Base-by-base conservation (phyloP, 176 grass and related monocot species). In the Musa troglodytarum region DNA sequence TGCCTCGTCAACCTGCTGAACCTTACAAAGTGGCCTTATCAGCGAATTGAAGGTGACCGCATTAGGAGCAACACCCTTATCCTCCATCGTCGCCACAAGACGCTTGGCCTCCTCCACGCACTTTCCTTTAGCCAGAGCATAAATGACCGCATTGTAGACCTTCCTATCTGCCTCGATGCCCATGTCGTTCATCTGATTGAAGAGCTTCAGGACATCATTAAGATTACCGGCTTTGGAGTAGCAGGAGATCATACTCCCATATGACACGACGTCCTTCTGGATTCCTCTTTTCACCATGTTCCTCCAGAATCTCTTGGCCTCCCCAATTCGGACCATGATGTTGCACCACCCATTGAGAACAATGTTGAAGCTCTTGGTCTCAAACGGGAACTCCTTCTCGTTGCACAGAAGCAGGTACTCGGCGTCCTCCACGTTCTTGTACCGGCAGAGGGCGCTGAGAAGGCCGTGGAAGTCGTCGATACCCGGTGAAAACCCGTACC, bases 341-440 rank as follows among this genome's bases (percentile, higher is more conserved):
- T 85, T 91, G 78, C 90, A 88, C 90, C 90, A 93, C 12, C 94
- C 90, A 0, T 89, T 97, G 66, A 97, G 87, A 16, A 93, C 83
- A 25, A 93, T 91, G 80, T 91, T 97, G 51, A 93, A 97, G 75
- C 94, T 90, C 80, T 97, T 93, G 73, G 84, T 93, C 76, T 93
- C 82, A 17, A 93, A 91, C 4, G 85, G 88, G 75, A 90, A 93
- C 23, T 75, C 64, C 19, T 76, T 62, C 56, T 87, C 81, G 62
- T 87, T 89, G 77, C 83, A 88, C 49, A 97, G 54, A 1, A 97
- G 82, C 81, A 97, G 74, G 74, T 97, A 83, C 82, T 97, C 93
- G 8, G 86, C 90, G 23, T 97, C 87, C 73, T 78, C 69, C 8
- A 90, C 83, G 64, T 88, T 93, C 85, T 93, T 97, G 80, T 93